These are phyloP conservation scores for Aciculoconidium aculeatum DNA, from an alignment of 805 yeast genomes.

Conservation along the genomic window DNA sequence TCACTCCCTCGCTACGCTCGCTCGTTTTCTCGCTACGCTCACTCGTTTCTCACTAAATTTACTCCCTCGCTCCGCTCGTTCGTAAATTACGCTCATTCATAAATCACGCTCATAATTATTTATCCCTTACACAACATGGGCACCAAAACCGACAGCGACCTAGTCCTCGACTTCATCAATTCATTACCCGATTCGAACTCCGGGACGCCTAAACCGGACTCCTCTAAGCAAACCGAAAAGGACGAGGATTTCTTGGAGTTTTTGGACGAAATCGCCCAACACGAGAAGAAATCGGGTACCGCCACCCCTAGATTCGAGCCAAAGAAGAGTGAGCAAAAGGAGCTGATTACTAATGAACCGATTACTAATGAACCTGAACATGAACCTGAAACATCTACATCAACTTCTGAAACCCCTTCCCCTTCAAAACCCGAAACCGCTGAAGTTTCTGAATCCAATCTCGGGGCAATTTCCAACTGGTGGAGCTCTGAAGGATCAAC, in stretches of 20 bases:
- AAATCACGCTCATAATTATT: neutral
- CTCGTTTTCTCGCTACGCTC: slow-evolving; percentile 1
- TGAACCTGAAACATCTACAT: no score
- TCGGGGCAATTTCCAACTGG: slow-evolving; percentile 65
- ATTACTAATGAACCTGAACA: no score
- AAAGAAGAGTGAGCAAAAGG: slow-evolving; percentile 13
- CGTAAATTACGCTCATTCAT: neutral
- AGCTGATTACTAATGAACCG: no score
- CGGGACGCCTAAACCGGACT: slow-evolving; percentile 26
- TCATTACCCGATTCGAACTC: slow-evolving; percentile 61
- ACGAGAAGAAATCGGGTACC: slow-evolving; percentile 37
- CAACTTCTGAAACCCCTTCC: no score
- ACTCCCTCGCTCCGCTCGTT: neutral
- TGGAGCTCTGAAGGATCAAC: slow-evolving; percentile 67
- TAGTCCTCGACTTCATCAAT: slow-evolving; percentile 73
- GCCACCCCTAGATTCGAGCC: slow-evolving; percentile 31
- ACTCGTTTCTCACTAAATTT: neutral
- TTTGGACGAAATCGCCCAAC: slow-evolving; percentile 66
- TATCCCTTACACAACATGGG: slow-evolving; percentile 4
- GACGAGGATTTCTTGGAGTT: slow-evolving; percentile 52
- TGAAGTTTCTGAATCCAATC: no score
- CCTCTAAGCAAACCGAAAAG: slow-evolving; percentile 19
- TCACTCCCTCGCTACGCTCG: neutral
- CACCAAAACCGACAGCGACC: slow-evolving; percentile 52
- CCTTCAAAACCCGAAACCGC: no score